Percentiles rank a stretch among this genome's conserved stretches.
These are phyloP conservation scores for Eucalyptus tenuipes DNA, from an alignment of 345 rosid species.

Conservation along the genomic window DNA sequence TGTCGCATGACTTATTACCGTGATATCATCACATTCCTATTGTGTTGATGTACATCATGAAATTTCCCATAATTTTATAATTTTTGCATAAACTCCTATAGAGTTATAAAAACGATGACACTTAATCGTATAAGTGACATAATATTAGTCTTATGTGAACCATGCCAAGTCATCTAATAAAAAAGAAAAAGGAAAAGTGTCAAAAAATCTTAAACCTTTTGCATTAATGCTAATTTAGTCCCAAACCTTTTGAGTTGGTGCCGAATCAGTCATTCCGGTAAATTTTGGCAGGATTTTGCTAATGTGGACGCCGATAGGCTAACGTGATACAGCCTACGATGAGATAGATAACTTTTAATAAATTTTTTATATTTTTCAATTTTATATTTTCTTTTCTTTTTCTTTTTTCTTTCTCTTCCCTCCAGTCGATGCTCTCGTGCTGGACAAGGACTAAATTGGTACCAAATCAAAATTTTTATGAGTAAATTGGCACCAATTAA, in stretches of 20 bases:
- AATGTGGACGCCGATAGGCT: rapidly evolving
- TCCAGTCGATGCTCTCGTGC: rapidly evolving
- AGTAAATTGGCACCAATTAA: too few species aligned
- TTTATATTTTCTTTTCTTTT: too few species aligned
- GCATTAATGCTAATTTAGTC: too few species aligned
- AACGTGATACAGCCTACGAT: rapidly evolving
- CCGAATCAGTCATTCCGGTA: rapidly evolving
- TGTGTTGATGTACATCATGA: background rate
- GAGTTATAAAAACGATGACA: background rate
- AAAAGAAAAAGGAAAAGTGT: too few species aligned
- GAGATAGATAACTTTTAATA: too few species aligned
- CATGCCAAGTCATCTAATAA: background rate
- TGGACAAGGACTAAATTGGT: too few species aligned
- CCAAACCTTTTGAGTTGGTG: too few species aligned
- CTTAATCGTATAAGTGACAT: rapidly evolving
- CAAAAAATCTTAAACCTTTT: too few species aligned
- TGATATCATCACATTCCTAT: background rate
- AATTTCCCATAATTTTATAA: background rate
- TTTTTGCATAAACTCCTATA: background rate
- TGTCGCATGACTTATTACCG: background rate
- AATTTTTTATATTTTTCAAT: too few species aligned
- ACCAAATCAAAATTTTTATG: rapidly evolving
- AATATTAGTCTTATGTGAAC: background rate
- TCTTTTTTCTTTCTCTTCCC: too few species aligned
- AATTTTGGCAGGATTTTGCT: too few species aligned